Evolutionary conservation across 306 rosid genomes (phyloP), one percentile per base, ranked within the genome.

Genomic region (Dryas octopetala): DNA sequence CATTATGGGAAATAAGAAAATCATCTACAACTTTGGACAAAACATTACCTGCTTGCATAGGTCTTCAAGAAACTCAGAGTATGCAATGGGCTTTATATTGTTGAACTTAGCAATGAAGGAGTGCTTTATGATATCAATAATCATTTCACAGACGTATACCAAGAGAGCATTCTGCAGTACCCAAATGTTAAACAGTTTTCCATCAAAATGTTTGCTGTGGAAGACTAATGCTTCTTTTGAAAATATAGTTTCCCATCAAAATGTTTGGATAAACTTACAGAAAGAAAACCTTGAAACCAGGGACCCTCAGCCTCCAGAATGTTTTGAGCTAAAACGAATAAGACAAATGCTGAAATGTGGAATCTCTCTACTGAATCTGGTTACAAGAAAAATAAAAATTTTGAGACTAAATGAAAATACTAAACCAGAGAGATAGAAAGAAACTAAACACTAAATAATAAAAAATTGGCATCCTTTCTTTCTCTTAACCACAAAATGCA

Each of bases 281-380:
- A 80, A 76, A 92, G 80, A 82, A 95, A 95, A 84, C 90, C 89
- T 75, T 86, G 78, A 74, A 95, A 92, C 99, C 99, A 95, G 79
- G 97, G 93, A 66, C 97, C 97, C 88, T 95, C 99, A 7, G 98
- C 97, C 88, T 95, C 99, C 83, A 92, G 89, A 85, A 95, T 92
- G 79, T 95, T 95, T 88, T 95, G 99, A 75, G 99, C 99, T 83
- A 95, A 86, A 76, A 95, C 97, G 12, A 95, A 95, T 62, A 95
- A 81, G 87, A 92, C 78, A 79, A 90, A 95, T 68, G 98, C 96
- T 46, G 95, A 84, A 83, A 92, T 95, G 79, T 95, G 99, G 88
- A 95, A 95, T 86, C 99, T 90, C 86, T 95, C 99, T 10, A 95
- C 83, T 16, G 99, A 95, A 90, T 95, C 99, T 95, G 96, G 73